Base-by-base conservation (phyloP, 306 rosid species). In the Acacia acuminata region DNA sequence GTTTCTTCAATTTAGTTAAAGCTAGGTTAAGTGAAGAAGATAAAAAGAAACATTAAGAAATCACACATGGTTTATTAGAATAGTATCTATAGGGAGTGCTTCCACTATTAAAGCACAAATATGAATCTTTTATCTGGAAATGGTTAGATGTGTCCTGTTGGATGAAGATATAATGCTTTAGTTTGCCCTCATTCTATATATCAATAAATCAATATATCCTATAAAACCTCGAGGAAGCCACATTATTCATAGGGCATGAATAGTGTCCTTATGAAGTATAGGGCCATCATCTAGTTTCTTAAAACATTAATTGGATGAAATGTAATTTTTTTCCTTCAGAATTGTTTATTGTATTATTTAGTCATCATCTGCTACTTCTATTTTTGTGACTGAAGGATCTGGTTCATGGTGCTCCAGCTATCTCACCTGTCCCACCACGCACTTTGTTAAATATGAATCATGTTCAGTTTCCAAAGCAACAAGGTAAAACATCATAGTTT, bases 401-500 rank as follows among this genome's bases (percentile, higher is more conserved):
- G 88, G 83, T 91, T 80, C 95, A 90, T 70, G 93, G 94, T 86
- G 81, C 85, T 27, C 56, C 91, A 1, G 78, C 93, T 75, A 77
- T 90, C 42, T 84, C 97, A 71, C 89, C 92, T 0, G 82, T 83
- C 63, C 82, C 88, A 53, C 86, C 90, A 19, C 91, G 89, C 76
- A 94, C 98, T 77, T 17, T 88, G 84, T 75, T 78, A 82, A 78
- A 85, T 65, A 79, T 93, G 75, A 92, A 89, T 82, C 92, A 88
- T 56, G 87, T 83, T 47, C 97, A 87, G 73, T 88, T 87, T 84
- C 94, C 91, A 4, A 94, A 94, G 88, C 92, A 94, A 77, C 98
- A 91, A 84, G 98, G 97, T 91, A 83, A 75, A 71, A 10, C 45
- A 56, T 38, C 34, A 43, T 44, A 27, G 48, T 77, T 79, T 78